Conservation (phyloP, 2,329 filamentous ascomycete genomes). For the Ophiostoma ulmi region DNA sequence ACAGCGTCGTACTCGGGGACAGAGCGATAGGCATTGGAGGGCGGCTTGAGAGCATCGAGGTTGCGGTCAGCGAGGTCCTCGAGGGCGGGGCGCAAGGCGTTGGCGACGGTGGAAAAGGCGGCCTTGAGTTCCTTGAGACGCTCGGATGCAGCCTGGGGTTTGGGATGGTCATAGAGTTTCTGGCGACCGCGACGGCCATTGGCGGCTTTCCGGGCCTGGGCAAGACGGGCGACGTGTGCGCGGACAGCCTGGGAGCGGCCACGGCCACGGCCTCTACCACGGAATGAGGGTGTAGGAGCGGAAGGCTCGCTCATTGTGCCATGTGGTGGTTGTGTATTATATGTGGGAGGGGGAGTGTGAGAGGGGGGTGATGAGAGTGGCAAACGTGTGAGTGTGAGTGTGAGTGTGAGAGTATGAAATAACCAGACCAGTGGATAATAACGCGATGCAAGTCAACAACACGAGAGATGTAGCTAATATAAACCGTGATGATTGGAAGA, state of each 20-base stretch:
- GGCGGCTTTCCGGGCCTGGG: slow-evolving; percentile 37
- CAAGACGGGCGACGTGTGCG: slow-evolving; percentile 29
- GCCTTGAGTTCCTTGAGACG: slow-evolving; percentile 63
- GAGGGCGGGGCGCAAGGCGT: slow-evolving; percentile 58
- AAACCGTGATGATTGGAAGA: background rate
- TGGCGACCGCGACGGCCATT: slow-evolving; percentile 45
- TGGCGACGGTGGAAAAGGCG: slow-evolving; percentile 57
- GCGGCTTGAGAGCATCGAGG: slow-evolving; percentile 52
- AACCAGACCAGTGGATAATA: background rate
- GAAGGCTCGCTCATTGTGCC: slow-evolving; percentile 29
- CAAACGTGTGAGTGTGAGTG: background rate
- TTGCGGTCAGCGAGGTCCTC: slow-evolving; percentile 60
- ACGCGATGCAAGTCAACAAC: slow-evolving; percentile 1
- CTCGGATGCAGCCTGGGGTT: slow-evolving; percentile 54
- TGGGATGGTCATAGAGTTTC: slow-evolving; percentile 52
- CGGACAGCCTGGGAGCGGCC: slow-evolving; percentile 34
- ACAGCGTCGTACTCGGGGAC: slow-evolving; percentile 50
- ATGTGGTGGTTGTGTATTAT: slow-evolving; percentile 22
- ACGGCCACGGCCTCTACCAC: slow-evolving; percentile 33
- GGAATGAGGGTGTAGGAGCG: slow-evolving; percentile 24
- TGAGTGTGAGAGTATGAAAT: background rate
- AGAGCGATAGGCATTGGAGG: slow-evolving; percentile 49
- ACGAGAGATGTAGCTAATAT: background rate
- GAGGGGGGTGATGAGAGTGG: background rate
- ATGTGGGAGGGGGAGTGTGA: too few species aligned